These are phyloP conservation scores for Straminergon stramineum DNA, from an alignment of 225 moss, liverwort and hornwort species.

Conservation along the genomic window DNA sequence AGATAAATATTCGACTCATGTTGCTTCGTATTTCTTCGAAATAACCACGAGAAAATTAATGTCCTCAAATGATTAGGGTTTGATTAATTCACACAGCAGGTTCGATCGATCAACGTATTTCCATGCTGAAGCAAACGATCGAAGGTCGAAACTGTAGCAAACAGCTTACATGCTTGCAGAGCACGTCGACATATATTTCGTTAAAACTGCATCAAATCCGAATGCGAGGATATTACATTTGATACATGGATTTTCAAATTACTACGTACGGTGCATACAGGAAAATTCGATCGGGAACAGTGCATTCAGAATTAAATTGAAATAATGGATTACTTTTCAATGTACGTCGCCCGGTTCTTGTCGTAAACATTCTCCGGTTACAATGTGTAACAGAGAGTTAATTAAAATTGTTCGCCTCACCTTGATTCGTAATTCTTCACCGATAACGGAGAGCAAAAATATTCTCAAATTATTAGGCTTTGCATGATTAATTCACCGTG, in stretches of 20 bases:
- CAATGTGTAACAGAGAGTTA: neutral
- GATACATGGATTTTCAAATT: neutral
- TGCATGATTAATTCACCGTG: neutral
- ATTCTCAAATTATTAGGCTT: neutral
- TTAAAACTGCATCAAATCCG: neutral
- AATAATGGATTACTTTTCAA: neutral
- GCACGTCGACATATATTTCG: neutral
- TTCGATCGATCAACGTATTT: neutral
- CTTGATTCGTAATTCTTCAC: neutral
- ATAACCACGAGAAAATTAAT: neutral
- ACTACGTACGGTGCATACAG: neutral
- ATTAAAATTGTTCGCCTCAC: neutral
- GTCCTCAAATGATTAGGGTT: neutral
- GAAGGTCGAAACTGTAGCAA: neutral
- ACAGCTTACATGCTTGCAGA: neutral
- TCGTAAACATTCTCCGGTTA: neutral
- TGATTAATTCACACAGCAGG: neutral
- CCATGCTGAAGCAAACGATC: neutral
- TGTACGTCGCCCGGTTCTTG: neutral
- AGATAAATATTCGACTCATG: neutral
- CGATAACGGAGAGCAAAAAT: neutral
- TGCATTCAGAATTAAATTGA: neutral
- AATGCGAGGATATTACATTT: neutral
- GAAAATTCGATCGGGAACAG: neutral
- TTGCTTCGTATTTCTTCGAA: neutral